Conservation (phyloP, 2,329 filamentous ascomycete genomes). For the Chrysoporthe austroafricana region DNA sequence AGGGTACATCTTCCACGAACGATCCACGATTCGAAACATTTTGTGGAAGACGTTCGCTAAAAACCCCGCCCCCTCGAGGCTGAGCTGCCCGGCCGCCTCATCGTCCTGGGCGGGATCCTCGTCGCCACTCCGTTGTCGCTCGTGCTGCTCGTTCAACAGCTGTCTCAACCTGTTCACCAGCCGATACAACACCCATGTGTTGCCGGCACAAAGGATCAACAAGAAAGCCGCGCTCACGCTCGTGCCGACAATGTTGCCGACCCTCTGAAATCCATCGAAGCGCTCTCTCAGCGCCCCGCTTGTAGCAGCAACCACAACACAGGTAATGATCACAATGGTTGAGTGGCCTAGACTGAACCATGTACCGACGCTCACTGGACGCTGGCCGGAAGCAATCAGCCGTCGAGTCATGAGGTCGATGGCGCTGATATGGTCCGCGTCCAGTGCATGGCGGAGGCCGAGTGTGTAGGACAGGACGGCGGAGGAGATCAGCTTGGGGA, state of each 20-base stretch:
- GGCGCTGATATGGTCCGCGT: conserved; percentile 86
- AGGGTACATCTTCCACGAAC: conserved; percentile 96
- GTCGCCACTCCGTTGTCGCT: conserved; percentile 33
- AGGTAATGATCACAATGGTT: conserved; percentile 89
- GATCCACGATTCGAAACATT: conserved; percentile 74
- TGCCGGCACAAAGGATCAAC: conserved; percentile 80
- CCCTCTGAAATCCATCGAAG: conserved; percentile 77
- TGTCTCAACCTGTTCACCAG: conserved; percentile 70
- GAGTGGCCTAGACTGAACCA: conserved; percentile 95
- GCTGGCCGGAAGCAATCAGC: conserved; percentile 81
- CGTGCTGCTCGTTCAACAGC: conserved; percentile 54
- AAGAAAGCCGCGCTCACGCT: conserved; percentile 84
- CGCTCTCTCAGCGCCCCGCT: conserved; percentile 79
- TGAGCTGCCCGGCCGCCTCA: conserved; percentile 56
- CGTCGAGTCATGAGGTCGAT: conserved; percentile 95
- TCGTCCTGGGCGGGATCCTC: conserved; percentile 31
- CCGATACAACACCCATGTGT: conserved; percentile 82
- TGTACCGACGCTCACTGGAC: conserved; percentile 88
- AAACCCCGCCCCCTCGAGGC: conserved; percentile 77
- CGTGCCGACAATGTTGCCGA: conserved; percentile 89
- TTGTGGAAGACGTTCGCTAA: conserved; percentile 72
- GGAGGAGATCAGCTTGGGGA: conserved; percentile 71
- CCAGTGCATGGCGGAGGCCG: conserved; percentile 90
- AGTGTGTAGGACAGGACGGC: conserved; percentile 86
- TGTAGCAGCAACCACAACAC: conserved; percentile 88